Conservation (phyloP, 306 rosid species). For the Cicer cuneatum region DNA sequence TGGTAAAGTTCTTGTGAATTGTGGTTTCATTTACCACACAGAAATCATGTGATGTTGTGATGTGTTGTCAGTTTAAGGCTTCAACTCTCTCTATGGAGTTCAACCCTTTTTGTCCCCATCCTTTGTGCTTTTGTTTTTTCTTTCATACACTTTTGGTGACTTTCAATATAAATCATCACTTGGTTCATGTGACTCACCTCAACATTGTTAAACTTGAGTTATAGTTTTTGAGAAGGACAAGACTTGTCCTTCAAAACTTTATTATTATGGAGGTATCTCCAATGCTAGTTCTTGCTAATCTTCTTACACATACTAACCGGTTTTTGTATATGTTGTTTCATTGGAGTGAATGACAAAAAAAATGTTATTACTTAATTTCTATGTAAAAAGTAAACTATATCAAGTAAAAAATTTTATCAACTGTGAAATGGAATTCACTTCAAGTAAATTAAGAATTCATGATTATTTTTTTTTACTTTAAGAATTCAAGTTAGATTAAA, state of each 20-base stretch:
- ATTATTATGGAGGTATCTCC: too few relatives aligned
- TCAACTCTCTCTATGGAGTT: conserved; percentile 36
- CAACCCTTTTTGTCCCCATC: conserved; percentile 44
- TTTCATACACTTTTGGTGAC: conserved; percentile 33
- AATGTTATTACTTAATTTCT: too few relatives aligned
- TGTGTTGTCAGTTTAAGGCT: conserved; percentile 51
- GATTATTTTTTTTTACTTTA: too few relatives aligned
- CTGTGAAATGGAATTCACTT: too few relatives aligned
- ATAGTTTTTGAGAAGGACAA: conserved; percentile 38
- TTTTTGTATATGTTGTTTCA: background rate
- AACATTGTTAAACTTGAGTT: conserved; percentile 32
- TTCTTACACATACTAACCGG: background rate
- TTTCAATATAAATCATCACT: conserved; percentile 49
- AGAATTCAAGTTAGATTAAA: too few relatives aligned
- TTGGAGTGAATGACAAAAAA: background rate
- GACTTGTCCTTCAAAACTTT: too few relatives aligned
- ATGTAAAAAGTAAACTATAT: too few relatives aligned
- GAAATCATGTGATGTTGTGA: conserved; percentile 72
- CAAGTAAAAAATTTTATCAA: too few relatives aligned
- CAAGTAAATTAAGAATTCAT: too few relatives aligned
- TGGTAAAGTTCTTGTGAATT: conserved; percentile 49
- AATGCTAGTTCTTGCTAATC: background rate
- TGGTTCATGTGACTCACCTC: conserved; percentile 56
- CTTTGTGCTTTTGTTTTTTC: conserved; percentile 29
- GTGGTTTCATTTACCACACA: conserved; percentile 52